Evolutionary conservation across 2,329 filamentous ascomycete genomes (phyloP), one percentile per base, ranked within the genome.

Genomic region (Myriosclerotinia duriaeana): DNA sequence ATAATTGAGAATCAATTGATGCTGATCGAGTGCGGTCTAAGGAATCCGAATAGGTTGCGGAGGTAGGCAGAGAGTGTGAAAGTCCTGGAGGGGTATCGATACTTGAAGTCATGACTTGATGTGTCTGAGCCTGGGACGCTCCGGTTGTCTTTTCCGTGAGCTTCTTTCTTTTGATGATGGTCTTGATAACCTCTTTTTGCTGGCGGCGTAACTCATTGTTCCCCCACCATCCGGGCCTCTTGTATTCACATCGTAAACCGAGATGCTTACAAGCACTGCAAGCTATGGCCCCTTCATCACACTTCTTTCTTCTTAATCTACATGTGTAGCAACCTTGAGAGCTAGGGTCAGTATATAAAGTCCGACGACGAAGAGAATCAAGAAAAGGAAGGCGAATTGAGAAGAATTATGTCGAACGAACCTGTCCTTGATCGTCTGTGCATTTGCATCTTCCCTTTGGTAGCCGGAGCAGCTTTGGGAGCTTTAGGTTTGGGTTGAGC

Each of bases 131-230:
- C 67, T 86, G 82, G 53, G 83, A 81, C 14, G 71, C 66, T 66
- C 86, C 82, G 54, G 80, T 81, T 63, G 87, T 84, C 86, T 97
- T 97, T 80, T 97, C 94, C 36, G 89, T 88, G 72, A 96, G 84
- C 85, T 98, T 98, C 77, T 95, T 98, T 77, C 89, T 87, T 87
- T 97, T 97, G 83, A 99, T 98, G 79, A 94, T 92, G 79, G 90
- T 89, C 85, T 99, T 99, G 84, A 99, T 96, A 72, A 89, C 82
- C 77, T 98, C 95, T 81, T 98, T 99, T 78, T 97, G 92, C 66
- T 88, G 82, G 74, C 89, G 87, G 72, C 95, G 85, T 76, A 90
- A 87, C 70, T 97, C 93, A 76, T 91, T 90, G 83, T 95, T 97
- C 80, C 89, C 91, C 95, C 95, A 99, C 95, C 95, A 99, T 80